phyloP scores from a whole-genome alignment of 495 filamentous ascomycete genomes.

The Xylaria acuta region DNA sequence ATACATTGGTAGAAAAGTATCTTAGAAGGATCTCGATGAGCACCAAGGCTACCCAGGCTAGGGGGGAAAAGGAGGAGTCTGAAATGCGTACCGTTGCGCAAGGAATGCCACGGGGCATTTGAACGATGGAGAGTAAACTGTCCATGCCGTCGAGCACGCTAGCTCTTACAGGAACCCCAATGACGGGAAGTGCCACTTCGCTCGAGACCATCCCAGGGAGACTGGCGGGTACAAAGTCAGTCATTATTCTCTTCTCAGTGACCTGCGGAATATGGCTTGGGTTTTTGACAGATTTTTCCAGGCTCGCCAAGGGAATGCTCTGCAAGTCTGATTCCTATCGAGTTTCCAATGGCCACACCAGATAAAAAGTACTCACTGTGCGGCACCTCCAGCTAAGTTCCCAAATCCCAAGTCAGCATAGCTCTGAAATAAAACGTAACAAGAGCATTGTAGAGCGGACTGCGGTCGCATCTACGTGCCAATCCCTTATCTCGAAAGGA shows the following conservation, averaged over 20 bases:
- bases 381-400: slow-evolving; percentile 26
- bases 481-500: neutral
- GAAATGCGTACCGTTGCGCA: slow-evolving; percentile 48
- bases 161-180: slow-evolving; percentile 90
- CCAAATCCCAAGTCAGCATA: slow-evolving; percentile 10
- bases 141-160: slow-evolving; percentile 88
- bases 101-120: slow-evolving; percentile 72
- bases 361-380: slow-evolving; percentile 21
- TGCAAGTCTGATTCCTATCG: neutral
- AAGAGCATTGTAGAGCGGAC: neutral
- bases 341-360: neutral
- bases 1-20: neutral
- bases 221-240: slow-evolving; percentile 2
- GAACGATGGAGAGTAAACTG: slow-evolving; percentile 85
- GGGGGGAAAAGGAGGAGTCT: no score
- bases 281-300: neutral
- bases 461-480: neutral
- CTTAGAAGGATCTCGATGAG: neutral
- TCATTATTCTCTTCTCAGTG: neutral
- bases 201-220: slow-evolving; percentile 77
- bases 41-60: neutral
- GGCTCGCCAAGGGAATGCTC: neutral
- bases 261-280: neutral
- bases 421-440: neutral
- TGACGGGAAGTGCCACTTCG: slow-evolving; percentile 86